phyloP scores from a whole-genome alignment of 1,284 basidiomycete species.

The Ustilago curta region DNA sequence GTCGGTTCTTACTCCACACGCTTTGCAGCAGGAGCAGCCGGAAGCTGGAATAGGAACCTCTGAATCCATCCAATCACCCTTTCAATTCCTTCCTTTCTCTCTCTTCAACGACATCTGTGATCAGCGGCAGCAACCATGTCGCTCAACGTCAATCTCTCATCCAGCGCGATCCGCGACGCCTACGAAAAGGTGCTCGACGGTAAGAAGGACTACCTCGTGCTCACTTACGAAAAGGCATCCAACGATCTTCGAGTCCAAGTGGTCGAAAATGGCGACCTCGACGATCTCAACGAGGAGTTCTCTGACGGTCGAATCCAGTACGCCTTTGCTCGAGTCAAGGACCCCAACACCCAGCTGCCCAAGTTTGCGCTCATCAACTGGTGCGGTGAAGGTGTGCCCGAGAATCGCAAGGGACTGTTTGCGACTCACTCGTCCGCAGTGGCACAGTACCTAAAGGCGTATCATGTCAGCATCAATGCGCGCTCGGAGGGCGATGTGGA shows the following conservation, averaged over 20 bases:
- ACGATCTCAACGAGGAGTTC: slow-evolving; percentile 93
- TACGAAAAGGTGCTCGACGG: slow-evolving; percentile 68
- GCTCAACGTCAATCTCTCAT: slow-evolving; percentile 76
- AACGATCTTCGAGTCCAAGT: slow-evolving; percentile 91
- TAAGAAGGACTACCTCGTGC: slow-evolving; percentile 86
- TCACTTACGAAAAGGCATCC: slow-evolving; percentile 84
- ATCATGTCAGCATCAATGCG: slow-evolving; percentile 89
- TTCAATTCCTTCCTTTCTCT: not conserved
- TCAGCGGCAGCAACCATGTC: slow-evolving; percentile 59
- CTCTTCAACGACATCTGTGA: not conserved
- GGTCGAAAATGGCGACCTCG: slow-evolving; percentile 77
- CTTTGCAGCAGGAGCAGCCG: not conserved
- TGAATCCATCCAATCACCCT: not conserved
- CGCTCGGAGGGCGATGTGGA: slow-evolving; percentile 80
- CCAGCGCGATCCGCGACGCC: slow-evolving; percentile 73
- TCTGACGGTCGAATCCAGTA: slow-evolving; percentile 95
- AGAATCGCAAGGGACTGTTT: slow-evolving; percentile 90
- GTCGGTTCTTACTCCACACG: slow-evolving; percentile 2
- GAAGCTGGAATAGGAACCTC: not conserved
- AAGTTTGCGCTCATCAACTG: slow-evolving; percentile 85
- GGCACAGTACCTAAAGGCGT: slow-evolving; percentile 81
- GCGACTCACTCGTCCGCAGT: slow-evolving; percentile 86
- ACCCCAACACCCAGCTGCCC: slow-evolving; percentile 87
- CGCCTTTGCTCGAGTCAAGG: slow-evolving; percentile 87
- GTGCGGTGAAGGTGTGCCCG: slow-evolving; percentile 95